phyloP scores from a whole-genome alignment of 768 basidiomycete species.

The Auriscalpium orientale region DNA sequence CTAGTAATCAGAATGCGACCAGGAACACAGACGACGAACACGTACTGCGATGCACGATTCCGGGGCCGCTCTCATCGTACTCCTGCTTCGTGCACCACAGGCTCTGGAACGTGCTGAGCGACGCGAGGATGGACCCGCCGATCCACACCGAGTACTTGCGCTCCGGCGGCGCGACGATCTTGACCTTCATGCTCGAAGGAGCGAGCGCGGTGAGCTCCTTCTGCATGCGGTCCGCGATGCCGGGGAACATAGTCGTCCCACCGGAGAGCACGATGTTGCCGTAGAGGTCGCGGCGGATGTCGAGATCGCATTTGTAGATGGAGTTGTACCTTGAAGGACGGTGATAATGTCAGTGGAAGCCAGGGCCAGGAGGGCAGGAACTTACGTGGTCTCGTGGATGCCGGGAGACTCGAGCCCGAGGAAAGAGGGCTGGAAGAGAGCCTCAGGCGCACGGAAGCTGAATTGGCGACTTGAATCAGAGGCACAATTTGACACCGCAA shows the following conservation, averaged over 20 bases:
- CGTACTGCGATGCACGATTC: constrained; percentile 40
- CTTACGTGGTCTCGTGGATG: constrained; percentile 80
- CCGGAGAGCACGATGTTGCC: constrained; percentile 58
- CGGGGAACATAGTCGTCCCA: constrained; percentile 57
- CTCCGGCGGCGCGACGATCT: constrained; percentile 64
- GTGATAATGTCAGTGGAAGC: neutral
- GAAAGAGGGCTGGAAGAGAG: constrained; percentile 89
- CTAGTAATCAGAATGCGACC: neutral
- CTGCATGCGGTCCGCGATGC: constrained; percentile 64
- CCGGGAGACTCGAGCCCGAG: constrained; percentile 68
- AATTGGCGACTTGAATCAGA: neutral
- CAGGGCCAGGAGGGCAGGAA: neutral
- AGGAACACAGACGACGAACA: constrained; percentile 2
- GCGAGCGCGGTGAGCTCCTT: constrained; percentile 62
- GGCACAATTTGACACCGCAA: neutral
- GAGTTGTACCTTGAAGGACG: constrained; percentile 49
- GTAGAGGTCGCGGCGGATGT: constrained; percentile 49
- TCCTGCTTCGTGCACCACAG: constrained; percentile 57
- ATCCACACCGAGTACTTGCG: constrained; percentile 67
- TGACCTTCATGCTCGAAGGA: constrained; percentile 63
- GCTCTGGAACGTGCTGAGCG: constrained; percentile 61
- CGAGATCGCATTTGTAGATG: constrained; percentile 64
- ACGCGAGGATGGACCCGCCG: constrained; percentile 42
- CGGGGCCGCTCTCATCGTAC: constrained; percentile 51
- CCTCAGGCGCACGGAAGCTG: constrained; percentile 84